These are phyloP conservation scores for Russula sp. DNA, from an alignment of 768 basidiomycete genomes.

Conservation along the genomic window DNA sequence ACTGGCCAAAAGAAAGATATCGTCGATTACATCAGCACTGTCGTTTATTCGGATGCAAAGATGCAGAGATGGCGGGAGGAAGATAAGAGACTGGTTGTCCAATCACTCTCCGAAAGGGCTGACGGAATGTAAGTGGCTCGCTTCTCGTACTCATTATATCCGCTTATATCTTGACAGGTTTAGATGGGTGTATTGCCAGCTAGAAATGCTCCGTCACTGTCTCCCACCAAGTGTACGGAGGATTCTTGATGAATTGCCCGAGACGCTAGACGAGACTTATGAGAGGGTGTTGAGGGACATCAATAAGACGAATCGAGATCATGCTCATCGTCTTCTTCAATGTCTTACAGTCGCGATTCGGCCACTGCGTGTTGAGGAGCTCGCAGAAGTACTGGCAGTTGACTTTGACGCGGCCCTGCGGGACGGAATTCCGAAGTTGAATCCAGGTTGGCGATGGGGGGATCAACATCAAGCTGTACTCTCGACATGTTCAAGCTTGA, in stretches of 20 bases:
- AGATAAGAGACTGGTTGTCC: not conserved
- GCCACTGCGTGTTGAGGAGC: not conserved
- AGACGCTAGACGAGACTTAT: constrained; percentile 7
- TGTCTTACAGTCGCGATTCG: not conserved
- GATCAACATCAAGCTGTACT: constrained; percentile 1
- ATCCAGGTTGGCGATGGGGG: not conserved
- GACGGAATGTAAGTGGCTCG: constrained; percentile 2
- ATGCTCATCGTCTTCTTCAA: constrained; percentile 1
- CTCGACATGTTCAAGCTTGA: constrained; percentile 11
- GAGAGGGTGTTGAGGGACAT: not conserved
- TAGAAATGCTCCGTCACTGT: constrained; percentile 2
- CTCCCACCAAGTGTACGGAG: not conserved
- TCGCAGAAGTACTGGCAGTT: constrained; percentile 5
- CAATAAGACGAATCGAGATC: not conserved
- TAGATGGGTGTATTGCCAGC: constrained; percentile 1
- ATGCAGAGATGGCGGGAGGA: constrained; percentile 14
- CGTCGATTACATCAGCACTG: not conserved
- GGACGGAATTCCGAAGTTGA: not conserved
- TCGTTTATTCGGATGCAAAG: not conserved
- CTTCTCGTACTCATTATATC: too few relatives aligned
- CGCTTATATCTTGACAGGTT: not conserved
- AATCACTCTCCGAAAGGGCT: constrained; percentile 2
- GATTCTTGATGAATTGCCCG: not conserved
- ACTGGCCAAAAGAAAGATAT: constrained; percentile 6
- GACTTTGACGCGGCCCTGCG: not conserved